These are phyloP conservation scores for Acaromyces ingoldii DNA, from an alignment of 1,284 basidiomycete species.

Conservation along the genomic window DNA sequence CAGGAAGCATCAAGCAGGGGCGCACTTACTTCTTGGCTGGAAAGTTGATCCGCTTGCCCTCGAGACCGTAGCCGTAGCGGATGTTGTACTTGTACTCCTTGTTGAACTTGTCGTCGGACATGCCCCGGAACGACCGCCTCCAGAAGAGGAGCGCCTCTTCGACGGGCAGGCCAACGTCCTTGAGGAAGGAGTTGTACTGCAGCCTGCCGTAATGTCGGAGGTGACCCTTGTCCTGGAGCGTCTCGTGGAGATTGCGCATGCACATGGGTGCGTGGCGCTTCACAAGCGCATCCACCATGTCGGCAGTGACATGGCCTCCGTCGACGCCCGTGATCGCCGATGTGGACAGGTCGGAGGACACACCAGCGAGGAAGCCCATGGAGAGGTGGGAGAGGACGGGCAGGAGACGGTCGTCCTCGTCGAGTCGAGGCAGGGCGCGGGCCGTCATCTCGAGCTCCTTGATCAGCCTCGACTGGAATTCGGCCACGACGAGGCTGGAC, in stretches of 20 bases:
- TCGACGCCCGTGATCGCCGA: constrained; percentile 53
- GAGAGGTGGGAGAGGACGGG: constrained; percentile 90
- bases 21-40: constrained; percentile 72
- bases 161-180: constrained; percentile 78
- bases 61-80: constrained; percentile 87
- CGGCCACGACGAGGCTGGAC: constrained; percentile 81
- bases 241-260: constrained; percentile 85
- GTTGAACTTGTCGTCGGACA: constrained; percentile 91
- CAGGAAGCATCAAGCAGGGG: not conserved
- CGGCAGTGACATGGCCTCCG: constrained; percentile 69
- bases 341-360: constrained; percentile 71
- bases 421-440: constrained; percentile 81
- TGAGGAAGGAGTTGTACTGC: constrained; percentile 91
- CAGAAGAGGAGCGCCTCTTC: constrained; percentile 94
- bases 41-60: constrained; percentile 91
- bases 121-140: constrained; percentile 71
- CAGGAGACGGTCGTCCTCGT: constrained; percentile 86
- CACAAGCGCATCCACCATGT: constrained; percentile 86
- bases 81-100: constrained; percentile 98
- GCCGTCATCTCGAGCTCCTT: constrained; percentile 78
- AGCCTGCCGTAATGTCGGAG: constrained; percentile 87
- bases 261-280: constrained; percentile 89
- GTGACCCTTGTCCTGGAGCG: constrained; percentile 71
- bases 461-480: constrained; percentile 73
- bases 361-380: constrained; percentile 86